Evolutionary conservation across 192 early-diverging fungal genomes (phyloP).

Genomic region (Backusella liffmaniae): DNA sequence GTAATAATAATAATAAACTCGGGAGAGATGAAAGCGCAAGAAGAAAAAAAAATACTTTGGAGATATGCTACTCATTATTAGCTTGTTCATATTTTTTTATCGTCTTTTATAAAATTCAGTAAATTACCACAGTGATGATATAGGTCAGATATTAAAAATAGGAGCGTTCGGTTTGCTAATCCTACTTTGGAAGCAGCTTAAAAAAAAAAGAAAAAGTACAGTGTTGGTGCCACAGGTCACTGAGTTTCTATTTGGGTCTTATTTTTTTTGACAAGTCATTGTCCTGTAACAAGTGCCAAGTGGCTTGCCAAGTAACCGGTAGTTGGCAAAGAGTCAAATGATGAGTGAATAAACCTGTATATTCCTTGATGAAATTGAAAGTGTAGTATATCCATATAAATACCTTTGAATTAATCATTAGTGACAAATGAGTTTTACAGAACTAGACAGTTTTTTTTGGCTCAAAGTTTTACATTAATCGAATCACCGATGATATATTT

Average conservation of each 20-base stretch:
- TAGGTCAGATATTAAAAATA: neutral
- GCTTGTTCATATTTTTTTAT: too few relatives aligned
- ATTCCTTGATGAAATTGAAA: neutral
- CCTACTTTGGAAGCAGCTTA: neutral
- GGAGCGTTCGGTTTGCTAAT: neutral
- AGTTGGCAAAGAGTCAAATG: neutral
- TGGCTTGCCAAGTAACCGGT: neutral
- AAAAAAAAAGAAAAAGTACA: neutral
- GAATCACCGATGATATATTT: conserved; percentile 1
- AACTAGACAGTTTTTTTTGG: neutral
- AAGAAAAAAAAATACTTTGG: too few relatives aligned
- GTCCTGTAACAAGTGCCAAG: neutral
- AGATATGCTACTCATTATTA: too few relatives aligned
- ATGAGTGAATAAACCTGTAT: neutral
- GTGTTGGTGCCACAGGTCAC: neutral
- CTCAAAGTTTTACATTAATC: conserved; percentile 5
- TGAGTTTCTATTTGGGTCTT: neutral
- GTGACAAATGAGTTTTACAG: neutral
- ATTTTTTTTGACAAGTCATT: neutral
- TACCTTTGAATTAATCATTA: neutral
- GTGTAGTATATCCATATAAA: neutral
- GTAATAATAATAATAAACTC: too few relatives aligned
- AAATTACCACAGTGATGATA: too few relatives aligned
- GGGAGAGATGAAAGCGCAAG: too few relatives aligned
- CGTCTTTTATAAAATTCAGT: too few relatives aligned